Evolutionary conservation across 768 basidiomycete species (phyloP), one percentile per base, ranked within the genome.

Genomic region (Pleurotus pulmonarius): DNA sequence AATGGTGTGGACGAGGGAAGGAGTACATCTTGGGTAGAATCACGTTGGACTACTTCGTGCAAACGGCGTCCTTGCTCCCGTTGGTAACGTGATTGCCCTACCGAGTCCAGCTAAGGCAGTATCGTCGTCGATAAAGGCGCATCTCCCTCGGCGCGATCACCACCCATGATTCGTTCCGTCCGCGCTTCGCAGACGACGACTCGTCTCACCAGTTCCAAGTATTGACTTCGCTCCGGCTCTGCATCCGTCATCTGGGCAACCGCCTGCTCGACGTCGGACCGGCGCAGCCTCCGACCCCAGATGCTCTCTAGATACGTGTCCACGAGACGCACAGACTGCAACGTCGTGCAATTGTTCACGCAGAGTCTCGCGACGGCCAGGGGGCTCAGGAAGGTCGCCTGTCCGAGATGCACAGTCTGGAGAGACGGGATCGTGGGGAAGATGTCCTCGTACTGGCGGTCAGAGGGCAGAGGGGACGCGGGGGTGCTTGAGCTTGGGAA

Each of bases 261-360:
- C 29, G 40, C 40, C 13, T 59, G 62, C 66, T 81, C 79, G 11
- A 84, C 61, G 60, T 83, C 80, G 11, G 73, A 72, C 39, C 77
- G 68, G 13, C 83, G 74, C 25, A 85, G 58, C 29, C 84, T 72
- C 1, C 70, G 69, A 41, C 81, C 83, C 84, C 84, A 85, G 24
- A 86, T 85, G 56, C 82, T 82, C 46, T 73, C 77, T 9, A 67
- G 65, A 61, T 84, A 85, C 18, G 74, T 75, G 57, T 85, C 83
- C n/a, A 83, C 75, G 5, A 83, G 69, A 40, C 71, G 67, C 22
- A 83, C 64, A 25, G 60, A 46, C 55, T 66, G 61, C 20, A 83
- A 67, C 26, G 49, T 60, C 15, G 60, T 29, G 48, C 46, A 58
- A 58, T 43, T 60, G 43, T 48, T 59, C 46, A 49, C n/a, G 69